phyloP scores from a whole-genome alignment of 1,284 basidiomycete genomes.

The Ganoderma multipileum region DNA sequence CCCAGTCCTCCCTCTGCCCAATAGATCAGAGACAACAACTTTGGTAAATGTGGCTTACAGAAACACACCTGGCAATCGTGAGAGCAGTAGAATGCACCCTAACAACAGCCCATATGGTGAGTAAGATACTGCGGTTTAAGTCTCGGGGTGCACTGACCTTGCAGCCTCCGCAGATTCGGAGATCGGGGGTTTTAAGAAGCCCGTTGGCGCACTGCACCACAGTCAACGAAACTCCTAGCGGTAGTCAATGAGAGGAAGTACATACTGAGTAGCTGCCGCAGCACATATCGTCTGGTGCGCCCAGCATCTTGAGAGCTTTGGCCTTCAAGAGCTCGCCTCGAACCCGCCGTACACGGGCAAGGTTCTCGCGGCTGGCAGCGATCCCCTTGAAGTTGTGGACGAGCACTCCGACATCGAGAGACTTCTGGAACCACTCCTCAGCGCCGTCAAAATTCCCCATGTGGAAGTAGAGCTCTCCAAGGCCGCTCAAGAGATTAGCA shows the following conservation, averaged over 20 bases:
- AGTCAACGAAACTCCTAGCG: not conserved
- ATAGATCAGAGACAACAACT: not conserved
- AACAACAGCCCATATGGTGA: constrained; percentile 1
- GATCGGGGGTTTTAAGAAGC: constrained; percentile 19
- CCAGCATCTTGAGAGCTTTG: constrained; percentile 35
- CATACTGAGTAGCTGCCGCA: constrained; percentile 38
- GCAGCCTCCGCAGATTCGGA: constrained; percentile 22
- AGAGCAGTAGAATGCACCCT: constrained; percentile 37
- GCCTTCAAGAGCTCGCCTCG: constrained; percentile 39
- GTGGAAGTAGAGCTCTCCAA: constrained; percentile 43
- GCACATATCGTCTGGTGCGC: constrained; percentile 35
- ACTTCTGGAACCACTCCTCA: constrained; percentile 39
- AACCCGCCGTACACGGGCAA: constrained; percentile 41
- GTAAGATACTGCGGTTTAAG: not conserved
- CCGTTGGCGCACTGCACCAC: constrained; percentile 15
- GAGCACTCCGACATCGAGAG: constrained; percentile 36
- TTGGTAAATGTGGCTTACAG: not conserved
- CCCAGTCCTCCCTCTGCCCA: constrained; percentile 31
- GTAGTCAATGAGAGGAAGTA: not conserved
- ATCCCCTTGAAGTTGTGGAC: constrained; percentile 38
- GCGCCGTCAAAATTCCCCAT: constrained; percentile 43
- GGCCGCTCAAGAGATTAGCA: constrained; percentile 39
- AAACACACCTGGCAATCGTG: constrained; percentile 30
- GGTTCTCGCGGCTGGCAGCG: constrained; percentile 42
- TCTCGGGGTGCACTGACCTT: constrained; percentile 16